These are phyloP conservation scores for Auriscalpium microsporum DNA, from an alignment of 768 basidiomycete genomes.

Conservation along the genomic window DNA sequence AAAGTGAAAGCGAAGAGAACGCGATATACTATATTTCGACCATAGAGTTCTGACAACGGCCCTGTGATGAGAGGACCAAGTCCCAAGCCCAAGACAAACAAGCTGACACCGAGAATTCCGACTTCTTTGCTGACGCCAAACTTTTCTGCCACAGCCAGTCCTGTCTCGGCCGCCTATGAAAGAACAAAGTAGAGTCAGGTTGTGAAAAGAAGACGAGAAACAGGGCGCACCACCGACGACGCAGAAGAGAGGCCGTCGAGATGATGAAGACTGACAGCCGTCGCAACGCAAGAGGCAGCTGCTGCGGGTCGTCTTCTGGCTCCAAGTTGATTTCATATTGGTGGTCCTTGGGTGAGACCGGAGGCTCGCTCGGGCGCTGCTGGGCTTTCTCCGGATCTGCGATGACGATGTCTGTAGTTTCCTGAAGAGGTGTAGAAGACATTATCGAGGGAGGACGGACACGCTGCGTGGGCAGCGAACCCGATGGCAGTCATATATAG, in stretches of 20 bases:
- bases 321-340: slow-evolving; percentile 1
- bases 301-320: slow-evolving; percentile 13
- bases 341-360: not conserved
- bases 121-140: slow-evolving; percentile 32
- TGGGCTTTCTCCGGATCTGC: too few species aligned
- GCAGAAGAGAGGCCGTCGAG: not conserved
- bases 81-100: slow-evolving; percentile 31
- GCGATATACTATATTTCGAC: slow-evolving; percentile 56
- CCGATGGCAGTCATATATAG: too few species aligned
- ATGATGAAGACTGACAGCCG: slow-evolving; percentile 8
- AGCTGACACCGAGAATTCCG: slow-evolving; percentile 30
- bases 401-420: too few species aligned
- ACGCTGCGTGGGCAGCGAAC: too few species aligned
- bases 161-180: slow-evolving; percentile 27
- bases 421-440: too few species aligned
- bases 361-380: too few species aligned
- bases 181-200: not conserved
- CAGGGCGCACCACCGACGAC: slow-evolving; percentile 5
- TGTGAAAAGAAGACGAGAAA: not conserved
- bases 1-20: slow-evolving; percentile 57
- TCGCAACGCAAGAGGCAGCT: slow-evolving; percentile 3
- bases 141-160: slow-evolving; percentile 27
- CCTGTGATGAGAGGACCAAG: slow-evolving; percentile 25
- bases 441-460: too few species aligned
- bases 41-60: slow-evolving; percentile 45